Evolutionary conservation across 345 rosid genomes (phyloP), one percentile per base, ranked within the genome.

Genomic region (Eucalyptus albens): DNA sequence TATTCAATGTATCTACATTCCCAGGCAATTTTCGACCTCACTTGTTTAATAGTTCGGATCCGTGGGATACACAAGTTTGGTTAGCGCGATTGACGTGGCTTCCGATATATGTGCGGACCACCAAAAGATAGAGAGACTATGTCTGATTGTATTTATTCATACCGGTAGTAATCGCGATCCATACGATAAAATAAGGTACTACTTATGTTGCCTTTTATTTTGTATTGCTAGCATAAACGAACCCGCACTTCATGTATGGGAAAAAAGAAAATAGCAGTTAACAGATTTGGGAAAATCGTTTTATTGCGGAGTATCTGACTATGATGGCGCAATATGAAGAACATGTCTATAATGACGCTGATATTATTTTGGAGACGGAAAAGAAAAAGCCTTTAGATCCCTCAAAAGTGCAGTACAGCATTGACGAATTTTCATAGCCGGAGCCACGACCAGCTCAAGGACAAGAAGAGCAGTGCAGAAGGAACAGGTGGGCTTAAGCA

Each of bases 71-170:
- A 53, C 10, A 0, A 19, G 56, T 7, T 53, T 53, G 22, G 56
- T 17, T 53, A 19, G 24, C 9, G 26, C 5, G 11, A 53, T 53
- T 53, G 11, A 53, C 0, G 0, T 19, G 3, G 44, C 12, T 72
- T 72, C 82, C 1, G 14, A 29, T 15, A n/a, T 3, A 13, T 27
- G 31, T 0, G 0, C 69, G 2, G 69, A 27, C 69, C 15, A 27
- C 69, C 69, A 60, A 60, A 60, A 60, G 16, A 27, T 1, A 3
- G 1, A 27, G 67, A 60, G 15, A 60, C 13, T 56, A 56, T 9
- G 62, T 56, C 13, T 9, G 2, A 56, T 56, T 56, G 29, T 7
- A 53, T 53, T 19, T 19, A 8, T 19, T 53, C 0, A 53, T 21
- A 53, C 4, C 0, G 1, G 9, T 19, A 19, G 59, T 53, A 19